These are phyloP conservation scores for Saksenaea oblongispora DNA, from an alignment of 371 early-diverging fungal species.

Conservation along the genomic window DNA sequence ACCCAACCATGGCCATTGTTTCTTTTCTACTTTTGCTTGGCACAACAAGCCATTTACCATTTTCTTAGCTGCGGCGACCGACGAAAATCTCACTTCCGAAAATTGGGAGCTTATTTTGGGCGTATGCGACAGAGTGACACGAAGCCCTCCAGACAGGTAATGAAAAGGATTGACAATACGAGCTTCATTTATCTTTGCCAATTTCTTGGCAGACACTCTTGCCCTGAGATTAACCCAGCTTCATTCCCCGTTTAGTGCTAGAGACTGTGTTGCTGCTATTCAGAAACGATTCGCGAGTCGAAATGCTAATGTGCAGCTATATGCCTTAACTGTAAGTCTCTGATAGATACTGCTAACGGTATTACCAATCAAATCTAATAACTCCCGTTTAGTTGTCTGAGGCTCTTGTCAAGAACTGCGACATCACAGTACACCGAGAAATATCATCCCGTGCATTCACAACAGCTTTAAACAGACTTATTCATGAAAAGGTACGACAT, in stretches of 20 bases:
- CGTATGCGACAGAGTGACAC: slow-evolving; percentile 85
- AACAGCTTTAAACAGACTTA: slow-evolving; percentile 73
- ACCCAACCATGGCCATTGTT: background rate
- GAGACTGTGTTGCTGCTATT: slow-evolving; percentile 74
- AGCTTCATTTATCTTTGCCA: background rate
- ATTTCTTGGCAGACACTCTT: slow-evolving; percentile 11
- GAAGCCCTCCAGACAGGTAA: slow-evolving; percentile 50
- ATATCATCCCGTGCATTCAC: slow-evolving; percentile 87
- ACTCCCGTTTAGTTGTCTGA: slow-evolving; percentile 63
- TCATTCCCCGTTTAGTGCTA: slow-evolving; percentile 46
- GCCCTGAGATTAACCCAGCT: background rate
- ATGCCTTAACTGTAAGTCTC: slow-evolving; percentile 66
- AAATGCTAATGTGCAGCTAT: slow-evolving; percentile 87
- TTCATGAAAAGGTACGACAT: slow-evolving; percentile 66
- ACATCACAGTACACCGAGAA: slow-evolving; percentile 75
- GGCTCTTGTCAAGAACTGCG: slow-evolving; percentile 90
- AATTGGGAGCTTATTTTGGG: slow-evolving; percentile 91
- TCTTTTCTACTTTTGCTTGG: background rate
- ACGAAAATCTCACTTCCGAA: slow-evolving; percentile 88
- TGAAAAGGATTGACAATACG: background rate
- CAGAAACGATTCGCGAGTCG: slow-evolving; percentile 73
- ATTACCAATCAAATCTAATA: background rate
- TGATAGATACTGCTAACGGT: background rate
- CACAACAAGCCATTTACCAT: background rate
- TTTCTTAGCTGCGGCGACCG: slow-evolving; percentile 76